Conservation (phyloP, 2,329 filamentous ascomycete species). For the Helotiales sp. region DNA sequence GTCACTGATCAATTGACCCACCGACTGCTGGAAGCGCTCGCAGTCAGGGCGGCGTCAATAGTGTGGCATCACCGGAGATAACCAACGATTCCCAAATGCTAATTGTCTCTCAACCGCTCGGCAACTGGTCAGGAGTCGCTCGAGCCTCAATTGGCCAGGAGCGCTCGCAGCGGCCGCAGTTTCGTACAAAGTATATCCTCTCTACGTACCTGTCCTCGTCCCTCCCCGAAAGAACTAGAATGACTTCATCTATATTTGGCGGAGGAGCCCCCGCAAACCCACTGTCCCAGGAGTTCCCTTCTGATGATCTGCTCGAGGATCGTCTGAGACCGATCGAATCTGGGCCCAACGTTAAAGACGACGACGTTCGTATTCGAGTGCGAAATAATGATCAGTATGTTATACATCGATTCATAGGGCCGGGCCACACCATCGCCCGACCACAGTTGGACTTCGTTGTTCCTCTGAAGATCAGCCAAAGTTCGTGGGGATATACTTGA, state of each 20-base stretch:
- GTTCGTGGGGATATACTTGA: neutral
- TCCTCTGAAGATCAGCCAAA: neutral
- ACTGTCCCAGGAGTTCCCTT: neutral
- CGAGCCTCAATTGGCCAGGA: neutral
- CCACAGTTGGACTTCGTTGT: neutral
- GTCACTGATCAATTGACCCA: too few relatives aligned
- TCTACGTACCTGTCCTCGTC: too few relatives aligned
- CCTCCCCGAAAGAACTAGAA: neutral
- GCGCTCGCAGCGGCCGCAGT: neutral
- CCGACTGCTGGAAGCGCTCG: too few relatives aligned
- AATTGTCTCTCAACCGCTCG: neutral
- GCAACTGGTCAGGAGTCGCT: neutral
- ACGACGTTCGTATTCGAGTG: neutral
- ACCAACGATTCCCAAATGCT: too few relatives aligned
- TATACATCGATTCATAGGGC: neutral
- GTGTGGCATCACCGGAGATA: too few relatives aligned
- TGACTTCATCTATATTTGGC: slow-evolving; percentile 1
- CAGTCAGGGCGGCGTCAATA: too few relatives aligned
- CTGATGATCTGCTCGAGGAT: neutral
- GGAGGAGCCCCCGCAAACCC: neutral
- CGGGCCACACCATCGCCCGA: neutral
- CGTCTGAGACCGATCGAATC: neutral
- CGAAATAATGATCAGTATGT: neutral
- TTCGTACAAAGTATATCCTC: neutral
- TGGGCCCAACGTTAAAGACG: neutral